phyloP scores from a whole-genome alignment of 2,329 filamentous ascomycete species.

The Microdochium paspali region DNA sequence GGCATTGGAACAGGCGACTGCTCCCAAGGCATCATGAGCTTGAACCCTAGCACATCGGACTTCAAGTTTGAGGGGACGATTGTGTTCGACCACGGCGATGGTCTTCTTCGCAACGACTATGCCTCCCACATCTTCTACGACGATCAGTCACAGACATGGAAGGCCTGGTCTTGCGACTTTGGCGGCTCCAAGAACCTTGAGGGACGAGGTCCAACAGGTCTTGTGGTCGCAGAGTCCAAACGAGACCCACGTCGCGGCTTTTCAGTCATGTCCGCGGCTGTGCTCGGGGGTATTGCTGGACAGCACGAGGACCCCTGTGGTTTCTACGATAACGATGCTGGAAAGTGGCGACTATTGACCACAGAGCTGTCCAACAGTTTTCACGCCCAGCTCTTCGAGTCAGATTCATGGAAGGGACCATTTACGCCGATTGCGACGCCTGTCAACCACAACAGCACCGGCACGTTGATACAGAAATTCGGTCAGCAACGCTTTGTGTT shows the following conservation, averaged over 20 bases:
- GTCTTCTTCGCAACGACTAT: constrained; percentile 2
- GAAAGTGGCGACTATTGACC: constrained; percentile 1
- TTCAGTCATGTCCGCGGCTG: constrained; percentile 1
- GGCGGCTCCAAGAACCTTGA: not conserved
- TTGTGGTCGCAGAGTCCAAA: not conserved
- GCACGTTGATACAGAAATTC: constrained; percentile 1
- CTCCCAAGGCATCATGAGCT: constrained; percentile 1
- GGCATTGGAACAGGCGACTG: constrained; percentile 1
- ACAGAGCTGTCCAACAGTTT: constrained; percentile 1
- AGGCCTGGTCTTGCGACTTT: constrained; percentile 1
- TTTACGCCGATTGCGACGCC: not conserved
- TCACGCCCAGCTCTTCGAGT: constrained; percentile 1
- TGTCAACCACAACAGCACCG: constrained; percentile 1
- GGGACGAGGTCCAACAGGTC: not conserved
- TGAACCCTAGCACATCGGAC: constrained; percentile 1
- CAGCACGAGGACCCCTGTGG: constrained; percentile 1
- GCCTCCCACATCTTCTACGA: constrained; percentile 2
- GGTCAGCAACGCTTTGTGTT: not conserved
- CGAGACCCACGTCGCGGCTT: constrained; percentile 1
- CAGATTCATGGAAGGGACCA: not conserved
- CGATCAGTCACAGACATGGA: not conserved
- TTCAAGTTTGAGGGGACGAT: constrained; percentile 1
- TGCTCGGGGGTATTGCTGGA: not conserved
- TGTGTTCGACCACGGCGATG: constrained; percentile 2
- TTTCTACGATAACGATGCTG: not conserved